A percentile compares a stretch with the other conserved stretches of the same genome.
Evolutionary conservation across 1,139 yeast species (phyloP).

Genomic region (Meyerozyma guilliermondii): DNA sequence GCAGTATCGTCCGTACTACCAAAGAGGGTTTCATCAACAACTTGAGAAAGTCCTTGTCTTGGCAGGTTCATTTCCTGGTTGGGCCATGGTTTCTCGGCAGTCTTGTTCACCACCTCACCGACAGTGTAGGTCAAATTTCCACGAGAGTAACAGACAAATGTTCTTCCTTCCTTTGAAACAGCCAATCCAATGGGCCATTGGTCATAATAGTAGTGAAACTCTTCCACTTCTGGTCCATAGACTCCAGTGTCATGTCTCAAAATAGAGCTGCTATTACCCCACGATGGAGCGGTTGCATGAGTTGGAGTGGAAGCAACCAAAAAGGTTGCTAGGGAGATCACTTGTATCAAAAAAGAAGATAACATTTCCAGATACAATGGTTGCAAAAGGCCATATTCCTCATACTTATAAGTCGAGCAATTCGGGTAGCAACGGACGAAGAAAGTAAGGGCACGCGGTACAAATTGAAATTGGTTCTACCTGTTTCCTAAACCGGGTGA

Average conservation of each 20-base stretch:
- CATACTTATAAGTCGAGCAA: no score
- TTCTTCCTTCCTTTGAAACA: neutral
- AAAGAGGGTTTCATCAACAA: neutral
- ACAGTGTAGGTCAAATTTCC: neutral
- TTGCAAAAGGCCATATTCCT: no score
- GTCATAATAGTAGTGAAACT: slow-evolving; percentile 1
- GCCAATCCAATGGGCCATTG: slow-evolving; percentile 1
- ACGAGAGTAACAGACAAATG: neutral
- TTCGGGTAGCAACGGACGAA: no score
- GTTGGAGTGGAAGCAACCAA: neutral
- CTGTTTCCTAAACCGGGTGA: no score
- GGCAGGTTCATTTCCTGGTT: neutral
- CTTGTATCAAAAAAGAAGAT: no score
- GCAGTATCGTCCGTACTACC: neutral
- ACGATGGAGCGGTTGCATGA: neutral
- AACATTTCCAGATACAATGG: no score
- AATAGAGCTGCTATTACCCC: neutral
- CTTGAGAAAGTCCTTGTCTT: neutral
- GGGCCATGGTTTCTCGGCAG: neutral
- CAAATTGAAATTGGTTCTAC: no score
- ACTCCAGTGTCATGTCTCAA: neutral
- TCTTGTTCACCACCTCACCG: neutral
- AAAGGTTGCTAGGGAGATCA: neutral
- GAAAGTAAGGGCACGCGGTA: no score
- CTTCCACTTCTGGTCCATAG: neutral